A percentile compares a stretch with the other conserved stretches of the same genome.
Evolutionary conservation across 306 rosid species (phyloP).

Genomic region (Acmispon strigosus): DNA sequence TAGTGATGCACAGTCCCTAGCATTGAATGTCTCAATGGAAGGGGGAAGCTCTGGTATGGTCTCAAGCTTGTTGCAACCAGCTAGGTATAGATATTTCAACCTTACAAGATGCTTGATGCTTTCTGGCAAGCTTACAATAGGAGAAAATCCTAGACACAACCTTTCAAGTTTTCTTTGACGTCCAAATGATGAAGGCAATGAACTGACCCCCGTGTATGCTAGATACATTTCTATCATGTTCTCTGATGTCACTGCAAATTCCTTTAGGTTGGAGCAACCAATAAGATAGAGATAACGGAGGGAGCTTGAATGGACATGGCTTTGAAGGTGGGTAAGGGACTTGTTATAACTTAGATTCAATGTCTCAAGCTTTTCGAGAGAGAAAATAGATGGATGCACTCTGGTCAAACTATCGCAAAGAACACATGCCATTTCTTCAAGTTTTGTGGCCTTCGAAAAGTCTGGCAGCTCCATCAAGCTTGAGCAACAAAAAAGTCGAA

Average conservation of each 20-base stretch:
- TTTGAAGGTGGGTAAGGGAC: neutral
- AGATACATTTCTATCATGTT: neutral
- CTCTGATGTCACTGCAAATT: conserved; percentile 13
- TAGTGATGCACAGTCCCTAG: conserved; percentile 19
- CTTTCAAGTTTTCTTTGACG: neutral
- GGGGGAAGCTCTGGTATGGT: conserved; percentile 29
- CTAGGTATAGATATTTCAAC: neutral
- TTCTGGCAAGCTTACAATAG: neutral
- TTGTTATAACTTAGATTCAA: neutral
- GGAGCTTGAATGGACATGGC: neutral
- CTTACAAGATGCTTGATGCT: neutral
- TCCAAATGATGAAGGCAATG: conserved; percentile 12
- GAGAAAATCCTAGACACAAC: neutral
- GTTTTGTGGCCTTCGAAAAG: conserved; percentile 13
- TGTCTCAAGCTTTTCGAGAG: conserved; percentile 1
- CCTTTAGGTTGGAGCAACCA: neutral
- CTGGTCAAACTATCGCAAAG: neutral
- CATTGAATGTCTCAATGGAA: neutral
- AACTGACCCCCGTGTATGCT: neutral
- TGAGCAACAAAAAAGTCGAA: neutral
- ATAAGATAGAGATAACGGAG: conserved; percentile 7
- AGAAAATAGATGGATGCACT: conserved; percentile 13
- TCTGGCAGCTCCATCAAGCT: neutral
- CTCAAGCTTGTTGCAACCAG: neutral
- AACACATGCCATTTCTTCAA: neutral